A percentile compares a stretch with the other conserved stretches of the same genome.
phyloP scores from a whole-genome alignment of 2,329 filamentous ascomycete species.

The Trichophaea hybrida region DNA sequence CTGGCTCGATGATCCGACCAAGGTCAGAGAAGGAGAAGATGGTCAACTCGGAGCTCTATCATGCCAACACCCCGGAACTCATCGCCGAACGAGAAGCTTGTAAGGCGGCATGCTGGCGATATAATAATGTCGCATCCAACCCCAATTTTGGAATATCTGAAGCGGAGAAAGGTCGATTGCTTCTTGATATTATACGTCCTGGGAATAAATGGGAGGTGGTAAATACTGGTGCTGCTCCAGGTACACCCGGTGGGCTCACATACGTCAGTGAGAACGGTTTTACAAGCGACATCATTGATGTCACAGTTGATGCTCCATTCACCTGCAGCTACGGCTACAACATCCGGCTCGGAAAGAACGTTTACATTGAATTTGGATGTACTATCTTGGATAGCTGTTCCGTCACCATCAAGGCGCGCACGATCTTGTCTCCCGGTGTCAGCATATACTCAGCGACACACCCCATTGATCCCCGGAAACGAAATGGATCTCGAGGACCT shows the following conservation, averaged over 20 bases:
- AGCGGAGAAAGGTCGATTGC: constrained; percentile 53
- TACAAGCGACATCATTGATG: constrained; percentile 17
- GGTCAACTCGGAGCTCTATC: constrained; percentile 65
- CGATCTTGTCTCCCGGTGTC: constrained; percentile 66
- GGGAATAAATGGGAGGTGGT: constrained; percentile 16
- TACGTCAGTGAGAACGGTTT: constrained; percentile 14
- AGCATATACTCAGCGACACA: constrained; percentile 66
- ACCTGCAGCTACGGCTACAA: constrained; percentile 94
- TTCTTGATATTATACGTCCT: constrained; percentile 45
- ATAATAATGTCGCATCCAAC: constrained; percentile 64
- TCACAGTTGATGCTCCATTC: constrained; percentile 66
- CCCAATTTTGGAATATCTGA: constrained; percentile 56
- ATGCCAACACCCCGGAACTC: constrained; percentile 62
- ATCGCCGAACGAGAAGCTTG: constrained; percentile 75
- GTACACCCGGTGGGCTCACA: constrained; percentile 6
- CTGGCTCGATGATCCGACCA: constrained; percentile 28
- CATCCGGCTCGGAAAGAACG: constrained; percentile 70
- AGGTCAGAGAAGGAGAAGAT: constrained; percentile 72
- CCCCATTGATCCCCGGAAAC: constrained; percentile 55
- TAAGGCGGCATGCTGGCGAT: constrained; percentile 64
- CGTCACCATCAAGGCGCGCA: constrained; percentile 31
- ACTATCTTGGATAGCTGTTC: constrained; percentile 71
- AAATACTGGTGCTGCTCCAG: not conserved
- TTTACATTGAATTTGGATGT: constrained; percentile 70
- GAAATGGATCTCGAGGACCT: constrained; percentile 58